These are phyloP conservation scores for Ceratocystis lukuohia DNA, from an alignment of 2,329 filamentous ascomycete genomes.

Conservation along the genomic window DNA sequence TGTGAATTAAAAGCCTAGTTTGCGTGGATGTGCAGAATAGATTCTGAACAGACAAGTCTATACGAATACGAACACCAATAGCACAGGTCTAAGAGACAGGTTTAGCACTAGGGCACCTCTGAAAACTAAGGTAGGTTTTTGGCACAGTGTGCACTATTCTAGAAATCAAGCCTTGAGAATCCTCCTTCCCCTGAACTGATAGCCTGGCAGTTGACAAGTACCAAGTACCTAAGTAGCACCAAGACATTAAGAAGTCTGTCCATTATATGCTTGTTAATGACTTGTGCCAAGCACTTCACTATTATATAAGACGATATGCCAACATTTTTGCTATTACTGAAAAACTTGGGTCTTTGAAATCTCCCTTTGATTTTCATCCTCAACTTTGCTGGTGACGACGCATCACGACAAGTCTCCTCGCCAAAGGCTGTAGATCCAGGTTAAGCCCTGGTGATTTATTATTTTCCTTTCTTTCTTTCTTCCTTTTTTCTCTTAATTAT, in stretches of 20 bases:
- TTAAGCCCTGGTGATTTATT: not conserved
- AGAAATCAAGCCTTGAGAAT: not conserved
- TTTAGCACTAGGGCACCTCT: not conserved
- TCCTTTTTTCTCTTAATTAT: slow-evolving; percentile 19
- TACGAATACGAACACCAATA: slow-evolving; percentile 19
- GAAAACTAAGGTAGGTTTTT: not conserved
- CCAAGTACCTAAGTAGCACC: not conserved
- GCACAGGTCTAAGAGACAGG: not conserved
- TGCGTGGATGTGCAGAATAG: not conserved
- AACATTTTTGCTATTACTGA: not conserved
- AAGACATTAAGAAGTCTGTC: not conserved
- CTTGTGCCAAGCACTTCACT: not conserved
- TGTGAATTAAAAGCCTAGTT: not conserved
- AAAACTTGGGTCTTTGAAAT: not conserved
- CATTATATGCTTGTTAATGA: too few species aligned
- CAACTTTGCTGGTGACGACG: slow-evolving; percentile 5
- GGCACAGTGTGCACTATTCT: not conserved
- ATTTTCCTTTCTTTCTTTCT: slow-evolving; percentile 9
- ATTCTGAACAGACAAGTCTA: slow-evolving; percentile 12
- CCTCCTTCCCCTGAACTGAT: slow-evolving; percentile 3
- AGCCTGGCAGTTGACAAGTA: not conserved
- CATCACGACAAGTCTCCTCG: not conserved
- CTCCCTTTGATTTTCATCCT: slow-evolving; percentile 3
- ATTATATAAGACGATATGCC: slow-evolving; percentile 4
- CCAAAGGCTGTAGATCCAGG: not conserved